Evolutionary conservation across 176 grass and related monocot species (phyloP), one percentile per base, ranked within the genome.

Genomic region (Raddia distichophylla): DNA sequence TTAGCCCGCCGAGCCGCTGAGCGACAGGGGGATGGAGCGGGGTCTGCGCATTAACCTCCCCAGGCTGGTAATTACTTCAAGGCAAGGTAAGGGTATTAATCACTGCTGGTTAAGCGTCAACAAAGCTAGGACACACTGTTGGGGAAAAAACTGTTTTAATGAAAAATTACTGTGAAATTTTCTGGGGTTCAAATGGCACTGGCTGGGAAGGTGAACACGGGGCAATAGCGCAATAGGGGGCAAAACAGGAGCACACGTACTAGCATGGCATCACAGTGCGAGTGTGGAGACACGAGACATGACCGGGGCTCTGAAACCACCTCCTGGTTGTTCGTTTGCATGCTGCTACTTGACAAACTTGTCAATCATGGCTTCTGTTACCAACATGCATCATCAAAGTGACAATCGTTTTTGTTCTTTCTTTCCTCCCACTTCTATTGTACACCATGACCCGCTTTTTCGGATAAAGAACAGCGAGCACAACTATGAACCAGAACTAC

Each of bases 331-430:
- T n/a, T 81, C 67, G 27, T 59, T 20, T 45, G 64, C 63, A 13
- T 42, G 10, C 64, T 42, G 10, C 64, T 85, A 77, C 58, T 85
- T 77, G 73, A 90, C 87, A 90, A 86, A 86, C 8, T 89, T 78
- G 8, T 73, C 86, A 66, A 76, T 90, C 83, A 82, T 82, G 78
- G 59, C 37, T 64, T 44, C 73, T 50, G 59, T n/a, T 85, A 77
- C 47, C 77, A 55, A 2, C 77, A 16, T 71, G 81, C 83, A 60
- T 67, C 71, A 27, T 66, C 82, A 71, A 66, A 67, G 57, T 66
- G 77, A 89, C n/a, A n/a, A 35, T 27, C 82, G 18, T 8, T 61
- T 61, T 80, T 76, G 87, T 82, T 78, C 27, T 69, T 85, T 17
- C 59, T 16, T 50, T 51, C 65, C 10, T 15, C 68, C 48, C 8